A percentile compares a stretch with the other conserved stretches of the same genome.
Evolutionary conservation across 2,329 filamentous ascomycete genomes (phyloP).

Genomic region (Metarhizium guizhouense): DNA sequence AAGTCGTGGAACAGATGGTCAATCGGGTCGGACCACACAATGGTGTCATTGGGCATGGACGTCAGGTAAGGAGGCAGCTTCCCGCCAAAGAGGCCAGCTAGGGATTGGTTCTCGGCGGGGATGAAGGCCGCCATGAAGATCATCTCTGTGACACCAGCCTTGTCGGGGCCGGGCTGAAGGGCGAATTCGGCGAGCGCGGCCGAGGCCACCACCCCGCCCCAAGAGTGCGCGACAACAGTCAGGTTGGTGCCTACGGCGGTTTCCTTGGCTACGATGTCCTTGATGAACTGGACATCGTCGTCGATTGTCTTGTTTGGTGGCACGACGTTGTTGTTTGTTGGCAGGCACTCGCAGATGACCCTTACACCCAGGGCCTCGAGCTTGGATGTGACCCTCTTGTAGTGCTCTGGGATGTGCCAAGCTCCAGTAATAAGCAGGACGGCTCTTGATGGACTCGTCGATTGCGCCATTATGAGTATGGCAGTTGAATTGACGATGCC

Average conservation of each 20-base stretch:
- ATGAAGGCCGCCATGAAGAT: conserved; percentile 2
- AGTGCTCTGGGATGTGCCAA: conserved; percentile 12
- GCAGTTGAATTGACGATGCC: no score
- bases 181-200: conserved; percentile 4
- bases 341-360: conserved; percentile 9
- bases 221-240: conserved; percentile 4
- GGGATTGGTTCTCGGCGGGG: background rate
- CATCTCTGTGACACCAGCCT: conserved; percentile 1
- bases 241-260: background rate
- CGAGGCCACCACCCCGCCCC: conserved; percentile 2
- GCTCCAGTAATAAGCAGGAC: conserved; percentile 11
- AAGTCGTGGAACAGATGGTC: conserved; percentile 1
- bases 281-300: conserved; percentile 9
- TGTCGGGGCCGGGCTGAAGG: background rate
- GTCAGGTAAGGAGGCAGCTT: conserved; percentile 1
- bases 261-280: conserved; percentile 3
- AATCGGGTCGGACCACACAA: conserved; percentile 1
- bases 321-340: conserved; percentile 10
- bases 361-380: conserved; percentile 8
- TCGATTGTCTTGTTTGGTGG: conserved; percentile 11
- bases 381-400: conserved; percentile 4
- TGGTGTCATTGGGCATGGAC: background rate
- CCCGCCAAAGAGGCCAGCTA: conserved; percentile 2
- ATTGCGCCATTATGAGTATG: no score
- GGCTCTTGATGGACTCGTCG: background rate